These are phyloP conservation scores for Sporisorium scitamineum DNA, from an alignment of 1,284 basidiomycete genomes.

Conservation along the genomic window DNA sequence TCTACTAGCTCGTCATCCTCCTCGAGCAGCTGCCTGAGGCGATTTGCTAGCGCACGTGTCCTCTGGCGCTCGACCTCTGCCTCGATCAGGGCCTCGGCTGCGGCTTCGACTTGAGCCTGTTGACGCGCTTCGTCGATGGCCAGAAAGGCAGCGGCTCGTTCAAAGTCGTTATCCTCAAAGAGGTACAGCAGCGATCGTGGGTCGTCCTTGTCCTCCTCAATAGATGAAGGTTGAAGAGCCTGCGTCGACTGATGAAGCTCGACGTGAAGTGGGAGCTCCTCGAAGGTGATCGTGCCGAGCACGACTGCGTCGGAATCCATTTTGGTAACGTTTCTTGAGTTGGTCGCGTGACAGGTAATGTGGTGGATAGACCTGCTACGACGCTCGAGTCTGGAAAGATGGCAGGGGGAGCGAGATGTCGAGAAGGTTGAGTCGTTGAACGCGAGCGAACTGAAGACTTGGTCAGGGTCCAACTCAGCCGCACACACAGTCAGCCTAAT, in stretches of 20 bases:
- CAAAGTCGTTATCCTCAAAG: constrained; percentile 47
- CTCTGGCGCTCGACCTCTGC: constrained; percentile 27
- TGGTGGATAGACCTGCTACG: background rate
- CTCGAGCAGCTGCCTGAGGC: constrained; percentile 38
- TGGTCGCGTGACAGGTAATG: background rate
- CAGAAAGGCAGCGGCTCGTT: constrained; percentile 24
- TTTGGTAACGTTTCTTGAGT: background rate
- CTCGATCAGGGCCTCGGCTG: constrained; percentile 23
- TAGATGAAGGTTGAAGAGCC: constrained; percentile 31
- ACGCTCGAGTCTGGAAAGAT: background rate
- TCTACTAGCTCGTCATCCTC: constrained; percentile 55
- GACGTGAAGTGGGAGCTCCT: constrained; percentile 37
- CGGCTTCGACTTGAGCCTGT: constrained; percentile 16
- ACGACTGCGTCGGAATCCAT: constrained; percentile 20
- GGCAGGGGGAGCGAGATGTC: background rate
- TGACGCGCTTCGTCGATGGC: constrained; percentile 29
- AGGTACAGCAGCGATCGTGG: constrained; percentile 52
- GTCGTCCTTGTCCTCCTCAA: constrained; percentile 51
- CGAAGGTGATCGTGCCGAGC: constrained; percentile 29
- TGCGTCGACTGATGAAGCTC: constrained; percentile 10
- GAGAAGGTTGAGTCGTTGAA: background rate
- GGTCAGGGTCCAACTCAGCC: constrained; percentile 2
- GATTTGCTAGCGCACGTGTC: constrained; percentile 5
- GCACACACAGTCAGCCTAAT: constrained; percentile 4
- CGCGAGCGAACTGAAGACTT: background rate